Conservation (phyloP, 805 yeast genomes). For the Komagataella pseudopastoris region DNA sequence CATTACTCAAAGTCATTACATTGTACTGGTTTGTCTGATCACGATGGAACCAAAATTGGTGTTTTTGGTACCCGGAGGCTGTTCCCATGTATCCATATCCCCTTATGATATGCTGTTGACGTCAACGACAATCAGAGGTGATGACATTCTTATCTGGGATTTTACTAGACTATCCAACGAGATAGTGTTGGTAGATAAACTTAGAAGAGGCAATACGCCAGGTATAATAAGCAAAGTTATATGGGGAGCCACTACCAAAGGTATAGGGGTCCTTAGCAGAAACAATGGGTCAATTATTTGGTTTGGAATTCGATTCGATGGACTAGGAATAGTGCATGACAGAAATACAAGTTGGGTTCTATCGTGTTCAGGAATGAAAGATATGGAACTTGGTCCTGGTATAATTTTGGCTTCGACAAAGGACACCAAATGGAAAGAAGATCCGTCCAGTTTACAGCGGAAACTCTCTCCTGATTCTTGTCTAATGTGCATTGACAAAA, state of each 20-base stretch:
- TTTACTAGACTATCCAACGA: slow-evolving; percentile 34
- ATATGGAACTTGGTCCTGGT: slow-evolving; percentile 12
- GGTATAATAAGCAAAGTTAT: slow-evolving; percentile 34
- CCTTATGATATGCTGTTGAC: slow-evolving; percentile 47
- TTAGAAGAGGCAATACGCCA: slow-evolving; percentile 49
- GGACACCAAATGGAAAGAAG: not conserved
- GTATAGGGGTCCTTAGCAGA: slow-evolving; percentile 37
- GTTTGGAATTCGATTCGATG: slow-evolving; percentile 29
- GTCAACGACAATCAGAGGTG: slow-evolving; percentile 44
- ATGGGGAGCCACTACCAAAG: slow-evolving; percentile 35
- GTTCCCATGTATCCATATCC: slow-evolving; percentile 44
- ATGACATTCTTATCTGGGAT: slow-evolving; percentile 53
- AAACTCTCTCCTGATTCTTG: not conserved
- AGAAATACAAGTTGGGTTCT: slow-evolving; percentile 29
- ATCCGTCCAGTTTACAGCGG: not conserved
- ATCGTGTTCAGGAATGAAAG: slow-evolving; percentile 17
- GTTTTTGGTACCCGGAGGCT: slow-evolving; percentile 50
- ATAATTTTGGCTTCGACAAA: slow-evolving; percentile 15
- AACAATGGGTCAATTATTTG: slow-evolving; percentile 50
- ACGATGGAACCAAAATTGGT: slow-evolving; percentile 22
- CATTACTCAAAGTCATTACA: slow-evolving; percentile 13
- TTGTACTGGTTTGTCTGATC: slow-evolving; percentile 34
- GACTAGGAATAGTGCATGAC: slow-evolving; percentile 4
- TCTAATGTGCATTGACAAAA: not conserved
- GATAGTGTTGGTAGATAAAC: slow-evolving; percentile 41